These are phyloP conservation scores for Talaromyces sp. DNA, from an alignment of 2,329 filamentous ascomycete species.

Conservation along the genomic window DNA sequence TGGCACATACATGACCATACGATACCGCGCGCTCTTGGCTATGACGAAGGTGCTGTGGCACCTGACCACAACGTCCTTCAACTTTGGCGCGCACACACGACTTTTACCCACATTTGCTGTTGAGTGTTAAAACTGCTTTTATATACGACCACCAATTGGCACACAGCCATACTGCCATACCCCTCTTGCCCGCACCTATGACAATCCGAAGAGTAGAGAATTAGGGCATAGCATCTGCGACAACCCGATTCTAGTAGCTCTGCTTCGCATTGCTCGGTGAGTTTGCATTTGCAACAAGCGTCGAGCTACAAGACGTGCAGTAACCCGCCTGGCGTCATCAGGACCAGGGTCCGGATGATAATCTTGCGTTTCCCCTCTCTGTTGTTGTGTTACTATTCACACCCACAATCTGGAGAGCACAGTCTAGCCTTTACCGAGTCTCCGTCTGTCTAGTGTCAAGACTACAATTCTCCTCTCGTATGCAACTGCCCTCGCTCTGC, in stretches of 20 bases:
- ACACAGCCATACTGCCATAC: not conserved
- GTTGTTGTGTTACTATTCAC: not conserved
- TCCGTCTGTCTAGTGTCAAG: not conserved
- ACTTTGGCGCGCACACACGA: not conserved
- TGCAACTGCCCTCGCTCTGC: not conserved
- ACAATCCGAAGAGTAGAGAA: not conserved
- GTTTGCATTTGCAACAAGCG: not conserved
- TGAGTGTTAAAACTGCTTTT: not conserved
- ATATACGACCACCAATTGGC: not conserved
- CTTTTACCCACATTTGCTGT: not conserved
- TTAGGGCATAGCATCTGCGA: not conserved
- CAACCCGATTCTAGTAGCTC: not conserved
- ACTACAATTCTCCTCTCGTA: conserved; percentile 1
- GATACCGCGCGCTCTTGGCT: conserved; percentile 2
- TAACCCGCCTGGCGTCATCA: not conserved
- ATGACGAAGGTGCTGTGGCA: conserved; percentile 11
- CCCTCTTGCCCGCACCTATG: not conserved
- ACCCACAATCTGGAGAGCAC: not conserved
- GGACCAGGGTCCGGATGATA: not conserved
- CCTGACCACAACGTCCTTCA: conserved; percentile 6
- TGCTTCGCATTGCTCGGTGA: not conserved
- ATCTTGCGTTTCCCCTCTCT: not conserved
- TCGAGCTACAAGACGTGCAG: not conserved
- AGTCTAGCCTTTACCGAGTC: not conserved
- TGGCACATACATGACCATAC: not conserved